Percentiles rank a stretch among this genome's conserved stretches.
These are phyloP conservation scores for Candida broadrunensis DNA, from an alignment of 805 yeast genomes.

Conservation along the genomic window DNA sequence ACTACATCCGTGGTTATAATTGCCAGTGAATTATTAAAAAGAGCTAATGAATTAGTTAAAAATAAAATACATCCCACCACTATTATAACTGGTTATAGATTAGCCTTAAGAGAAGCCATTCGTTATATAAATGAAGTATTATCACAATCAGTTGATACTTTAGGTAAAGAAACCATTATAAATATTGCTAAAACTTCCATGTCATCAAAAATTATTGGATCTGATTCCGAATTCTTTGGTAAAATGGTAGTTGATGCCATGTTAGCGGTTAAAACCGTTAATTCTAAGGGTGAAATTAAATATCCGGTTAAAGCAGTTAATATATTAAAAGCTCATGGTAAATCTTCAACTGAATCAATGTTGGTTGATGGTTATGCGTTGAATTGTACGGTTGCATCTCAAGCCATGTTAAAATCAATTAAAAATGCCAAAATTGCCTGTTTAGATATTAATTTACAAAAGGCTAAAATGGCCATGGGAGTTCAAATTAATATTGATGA, in stretches of 20 bases:
- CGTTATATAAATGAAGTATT: constrained; percentile 82
- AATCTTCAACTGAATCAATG: constrained; percentile 81
- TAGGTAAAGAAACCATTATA: constrained; percentile 80
- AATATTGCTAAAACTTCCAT: constrained; percentile 95
- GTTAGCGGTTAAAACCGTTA: constrained; percentile 89
- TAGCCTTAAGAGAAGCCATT: constrained; percentile 88
- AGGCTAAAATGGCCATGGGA: constrained; percentile 97
- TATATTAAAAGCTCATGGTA: constrained; percentile 94
- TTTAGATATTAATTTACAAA: constrained; percentile 88
- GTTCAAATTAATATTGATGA: constrained; percentile 95
- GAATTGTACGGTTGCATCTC: constrained; percentile 95
- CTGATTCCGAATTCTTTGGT: constrained; percentile 88
- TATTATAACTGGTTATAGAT: constrained; percentile 91
- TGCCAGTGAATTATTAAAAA: constrained; percentile 85
- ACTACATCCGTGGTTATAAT: constrained; percentile 96
- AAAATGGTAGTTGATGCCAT: constrained; percentile 92
- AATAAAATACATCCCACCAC: constrained; percentile 97
- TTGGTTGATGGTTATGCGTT: constrained; percentile 92
- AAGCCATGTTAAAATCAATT: constrained; percentile 84
- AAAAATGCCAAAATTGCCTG: constrained; percentile 78
- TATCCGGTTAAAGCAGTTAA: constrained; percentile 98
- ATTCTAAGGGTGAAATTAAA: constrained; percentile 80
- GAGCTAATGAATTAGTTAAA: constrained; percentile 91
- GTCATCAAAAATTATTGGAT: constrained; percentile 94
- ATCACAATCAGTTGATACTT: constrained; percentile 71